Conservation (phyloP, 2,329 filamentous ascomycete species). For the Penicillium sp. region DNA sequence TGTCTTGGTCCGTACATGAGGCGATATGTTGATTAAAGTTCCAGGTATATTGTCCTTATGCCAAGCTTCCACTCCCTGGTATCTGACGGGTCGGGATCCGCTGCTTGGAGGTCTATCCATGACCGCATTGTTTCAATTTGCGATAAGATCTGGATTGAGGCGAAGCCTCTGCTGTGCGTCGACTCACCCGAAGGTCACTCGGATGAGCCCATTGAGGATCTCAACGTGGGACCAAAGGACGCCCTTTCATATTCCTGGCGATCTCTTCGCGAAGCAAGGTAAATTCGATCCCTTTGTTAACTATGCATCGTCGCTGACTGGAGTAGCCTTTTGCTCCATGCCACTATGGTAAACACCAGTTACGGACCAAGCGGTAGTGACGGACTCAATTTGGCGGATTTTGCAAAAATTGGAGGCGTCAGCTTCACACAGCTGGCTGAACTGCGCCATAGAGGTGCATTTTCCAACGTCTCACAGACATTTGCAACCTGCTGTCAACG, state of each 20-base stretch:
- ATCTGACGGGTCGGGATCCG: slow-evolving; percentile 23
- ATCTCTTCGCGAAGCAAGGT: slow-evolving; percentile 92
- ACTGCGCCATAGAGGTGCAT: slow-evolving; percentile 85
- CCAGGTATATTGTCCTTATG: slow-evolving; percentile 50
- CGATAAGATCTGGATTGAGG: slow-evolving; percentile 69
- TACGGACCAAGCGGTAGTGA: slow-evolving; percentile 43
- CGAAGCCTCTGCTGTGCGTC: slow-evolving; percentile 77
- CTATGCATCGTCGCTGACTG: slow-evolving; percentile 15
- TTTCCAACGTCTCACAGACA: slow-evolving; percentile 86
- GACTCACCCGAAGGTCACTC: slow-evolving; percentile 88
- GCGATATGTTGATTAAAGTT: background rate
- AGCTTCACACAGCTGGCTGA: slow-evolving; percentile 80
- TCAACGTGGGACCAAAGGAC: slow-evolving; percentile 77
- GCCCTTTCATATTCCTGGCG: slow-evolving; percentile 93
- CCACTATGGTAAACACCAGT: slow-evolving; percentile 55
- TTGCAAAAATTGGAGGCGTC: slow-evolving; percentile 66
- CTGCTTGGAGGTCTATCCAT: slow-evolving; percentile 33
- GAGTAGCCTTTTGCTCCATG: slow-evolving; percentile 67
- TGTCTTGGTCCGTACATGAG: no score
- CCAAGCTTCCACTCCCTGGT: slow-evolving; percentile 34
- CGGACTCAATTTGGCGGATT: slow-evolving; percentile 55
- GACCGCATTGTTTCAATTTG: slow-evolving; percentile 59
- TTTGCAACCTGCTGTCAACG: slow-evolving; percentile 77
- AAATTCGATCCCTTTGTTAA: slow-evolving; percentile 18
- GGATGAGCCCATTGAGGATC: slow-evolving; percentile 60